Base-by-base conservation (phyloP, 2,329 filamentous ascomycete genomes). In the Fusarium cicatricum region DNA sequence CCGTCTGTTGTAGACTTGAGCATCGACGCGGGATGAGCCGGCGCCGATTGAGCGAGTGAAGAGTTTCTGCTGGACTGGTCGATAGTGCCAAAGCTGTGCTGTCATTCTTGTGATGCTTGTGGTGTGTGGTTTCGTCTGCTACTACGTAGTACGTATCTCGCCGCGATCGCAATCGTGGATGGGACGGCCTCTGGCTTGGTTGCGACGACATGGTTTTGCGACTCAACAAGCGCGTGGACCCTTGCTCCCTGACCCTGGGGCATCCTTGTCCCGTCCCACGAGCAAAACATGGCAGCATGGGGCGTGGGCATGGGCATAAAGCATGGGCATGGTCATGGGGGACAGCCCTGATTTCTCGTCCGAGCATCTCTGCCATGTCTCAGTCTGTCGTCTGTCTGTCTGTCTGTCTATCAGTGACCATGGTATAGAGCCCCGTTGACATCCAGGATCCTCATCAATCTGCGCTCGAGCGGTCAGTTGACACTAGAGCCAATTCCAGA, bases 1-100 rank as follows among this genome's bases (percentile, higher is more conserved):
- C 40, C 26, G 21, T 40, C n/a, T 16, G 23, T 31, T 26, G 15
- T 28, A 50, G 37, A 59, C 58, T 46, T 33, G 16, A 28, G 34
- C 46, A 37, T 50, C 16, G 42, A 39, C 12, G 32, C 55, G 60
- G 60, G 59, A 62, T 60, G 60, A 41, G 42, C 60, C 59, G 60
- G 43, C 60, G 55, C 60, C 60, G 59, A 55, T 39, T 52, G 33
- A 48, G 36, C 23, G 43, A 57, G 34, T 14, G 29, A 14, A 5
- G 8, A 3, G 29, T 14, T 5, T 32, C 14, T 12, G 29, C 12
- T 14, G 29, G 29, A 12, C 29, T 11, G 29, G 12, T 23, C 23
- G 39, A 28, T 43, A 48, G 32, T 31, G 36, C 43, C 5, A 26
- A 26, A 26, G 9, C 6, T 26, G 23, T 10, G 9, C 23, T 26